Conservation (phyloP, 495 filamentous ascomycete genomes). For the Penicillium paxilli region DNA sequence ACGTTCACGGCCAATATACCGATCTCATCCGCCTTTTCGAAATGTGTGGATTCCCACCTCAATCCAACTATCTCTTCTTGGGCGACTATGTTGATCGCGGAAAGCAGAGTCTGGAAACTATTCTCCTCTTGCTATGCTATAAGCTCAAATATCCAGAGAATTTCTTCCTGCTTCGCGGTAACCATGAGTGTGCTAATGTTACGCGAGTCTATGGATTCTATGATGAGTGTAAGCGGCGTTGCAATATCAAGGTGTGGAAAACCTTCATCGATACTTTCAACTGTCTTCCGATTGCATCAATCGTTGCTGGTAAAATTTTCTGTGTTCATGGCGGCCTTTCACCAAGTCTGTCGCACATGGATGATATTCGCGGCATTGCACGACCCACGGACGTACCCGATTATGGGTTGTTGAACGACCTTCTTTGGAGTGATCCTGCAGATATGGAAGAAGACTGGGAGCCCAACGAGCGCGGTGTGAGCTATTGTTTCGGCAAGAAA, state of each 20-base stretch:
- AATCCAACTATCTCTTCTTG: conserved; percentile 91
- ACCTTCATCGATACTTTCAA: conserved; percentile 99
- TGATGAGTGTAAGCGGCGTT: conserved; percentile 96
- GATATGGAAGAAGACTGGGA: conserved; percentile 99
- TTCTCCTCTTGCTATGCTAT: conserved; percentile 93
- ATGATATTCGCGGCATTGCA: conserved; percentile 95
- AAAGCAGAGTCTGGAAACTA: conserved; percentile 97
- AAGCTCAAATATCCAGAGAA: conserved; percentile 99
- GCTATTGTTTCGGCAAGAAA: conserved; percentile 98
- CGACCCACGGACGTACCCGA: conserved; percentile 97
- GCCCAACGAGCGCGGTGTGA: conserved; percentile 93
- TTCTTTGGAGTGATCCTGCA: conserved; percentile 97
- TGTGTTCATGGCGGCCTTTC: conserved; percentile 97
- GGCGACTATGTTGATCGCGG: conserved; percentile 98
- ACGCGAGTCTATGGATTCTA: conserved; percentile 99
- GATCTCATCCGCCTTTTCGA: conserved; percentile 98
- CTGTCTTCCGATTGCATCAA: conserved; percentile 89
- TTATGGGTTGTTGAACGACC: conserved; percentile 93
- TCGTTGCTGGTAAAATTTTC: conserved; percentile 98
- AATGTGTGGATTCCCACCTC: conserved; percentile 97
- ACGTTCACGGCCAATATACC: conserved; percentile 97
- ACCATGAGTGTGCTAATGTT: conserved; percentile 98
- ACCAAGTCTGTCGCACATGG: conserved; percentile 91
- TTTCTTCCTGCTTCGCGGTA: conserved; percentile 95
- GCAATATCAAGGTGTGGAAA: conserved; percentile 99